Percentiles rank a stretch among this genome's conserved stretches.
These are phyloP conservation scores for Copromyces sp. DNA, from an alignment of 495 filamentous ascomycete species.

Conservation along the genomic window DNA sequence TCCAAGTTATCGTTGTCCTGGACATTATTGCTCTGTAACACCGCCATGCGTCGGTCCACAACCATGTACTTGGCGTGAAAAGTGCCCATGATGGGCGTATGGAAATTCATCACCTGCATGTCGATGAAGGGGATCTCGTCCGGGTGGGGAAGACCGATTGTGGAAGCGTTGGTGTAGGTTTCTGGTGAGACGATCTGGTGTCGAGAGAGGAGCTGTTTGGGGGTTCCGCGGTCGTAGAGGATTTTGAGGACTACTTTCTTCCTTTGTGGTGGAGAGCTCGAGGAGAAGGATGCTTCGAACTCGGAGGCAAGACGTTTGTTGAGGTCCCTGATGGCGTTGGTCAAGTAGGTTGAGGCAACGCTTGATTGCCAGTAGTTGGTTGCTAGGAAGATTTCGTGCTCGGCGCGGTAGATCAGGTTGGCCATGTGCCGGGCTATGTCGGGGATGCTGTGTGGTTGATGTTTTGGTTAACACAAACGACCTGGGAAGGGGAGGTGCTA, in stretches of 20 bases:
- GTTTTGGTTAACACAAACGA: conserved; percentile 4
- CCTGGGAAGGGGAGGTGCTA: neutral
- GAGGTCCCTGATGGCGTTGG: conserved; percentile 58
- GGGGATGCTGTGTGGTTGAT: conserved; percentile 32
- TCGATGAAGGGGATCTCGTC: conserved; percentile 61
- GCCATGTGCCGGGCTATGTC: conserved; percentile 66
- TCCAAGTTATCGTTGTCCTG: conserved; percentile 70
- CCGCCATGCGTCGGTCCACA: conserved; percentile 56
- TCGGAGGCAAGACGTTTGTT: conserved; percentile 49
- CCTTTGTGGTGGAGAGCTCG: neutral
- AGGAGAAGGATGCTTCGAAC: conserved; percentile 25
- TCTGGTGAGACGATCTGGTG: conserved; percentile 49
- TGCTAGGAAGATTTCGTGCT: conserved; percentile 60
- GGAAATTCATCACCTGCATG: conserved; percentile 64
- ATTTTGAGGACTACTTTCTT: conserved; percentile 56
- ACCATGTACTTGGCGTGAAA: conserved; percentile 72
- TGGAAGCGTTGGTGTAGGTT: conserved; percentile 40
- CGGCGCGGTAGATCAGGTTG: conserved; percentile 62
- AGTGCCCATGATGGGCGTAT: conserved; percentile 61
- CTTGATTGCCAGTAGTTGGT: conserved; percentile 70
- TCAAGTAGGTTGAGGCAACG: conserved; percentile 53
- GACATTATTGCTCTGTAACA: conserved; percentile 68
- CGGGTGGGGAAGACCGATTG: conserved; percentile 48
- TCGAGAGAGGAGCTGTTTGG: conserved; percentile 52
- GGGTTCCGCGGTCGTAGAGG: conserved; percentile 61